Evolutionary conservation across 441 rosid genomes (phyloP), one percentile per base, ranked within the genome.

Genomic region (Melastoma candidum): DNA sequence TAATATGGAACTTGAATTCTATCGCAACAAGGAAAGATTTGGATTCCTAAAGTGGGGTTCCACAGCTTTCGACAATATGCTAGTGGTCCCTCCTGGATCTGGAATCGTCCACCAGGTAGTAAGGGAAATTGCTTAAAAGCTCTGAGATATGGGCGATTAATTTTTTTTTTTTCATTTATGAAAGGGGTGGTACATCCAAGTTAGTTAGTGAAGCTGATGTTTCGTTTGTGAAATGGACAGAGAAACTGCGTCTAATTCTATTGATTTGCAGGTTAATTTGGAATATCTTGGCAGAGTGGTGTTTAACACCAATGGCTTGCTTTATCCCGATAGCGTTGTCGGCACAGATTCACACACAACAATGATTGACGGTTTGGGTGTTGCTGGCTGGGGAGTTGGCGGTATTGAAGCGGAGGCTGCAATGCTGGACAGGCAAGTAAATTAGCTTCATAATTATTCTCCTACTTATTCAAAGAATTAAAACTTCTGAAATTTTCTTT

Each of bases 381-480:
- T 81, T 72, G 88, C 88, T 69, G 88, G 86, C 48, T 83, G 86
- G 90, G 90, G 86, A 72, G 90, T 83, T 46, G 86, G 90, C 2
- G 86, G 90, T 53, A 80, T 83, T 45, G 90, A 83, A 73, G 90
- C 90, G 7, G 90, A 83, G 71, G 86, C 90, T 60, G 69, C 82
- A 53, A 83, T 83, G 90, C 90, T 63, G 90, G 90, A 56, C 90
- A 83, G 83, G 90, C 80, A 68, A 65, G 55, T 44, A 22, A 11
- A 41, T 45, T 45, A 51, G 14, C 26, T 47, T 1, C 12, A 22
- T 43, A 11, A 13, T 44, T 46, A 26, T 13, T 8, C 44, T 56
- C 49, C n/a, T 17, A 2, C 53, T 47, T 32, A 32, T 32, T 32
- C 41, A 32, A 32, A 32, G 5, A 32, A 32, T 32, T 32, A 6